Base-by-base conservation (phyloP, 1,284 basidiomycete genomes). In the Chalciporus sp. region DNA sequence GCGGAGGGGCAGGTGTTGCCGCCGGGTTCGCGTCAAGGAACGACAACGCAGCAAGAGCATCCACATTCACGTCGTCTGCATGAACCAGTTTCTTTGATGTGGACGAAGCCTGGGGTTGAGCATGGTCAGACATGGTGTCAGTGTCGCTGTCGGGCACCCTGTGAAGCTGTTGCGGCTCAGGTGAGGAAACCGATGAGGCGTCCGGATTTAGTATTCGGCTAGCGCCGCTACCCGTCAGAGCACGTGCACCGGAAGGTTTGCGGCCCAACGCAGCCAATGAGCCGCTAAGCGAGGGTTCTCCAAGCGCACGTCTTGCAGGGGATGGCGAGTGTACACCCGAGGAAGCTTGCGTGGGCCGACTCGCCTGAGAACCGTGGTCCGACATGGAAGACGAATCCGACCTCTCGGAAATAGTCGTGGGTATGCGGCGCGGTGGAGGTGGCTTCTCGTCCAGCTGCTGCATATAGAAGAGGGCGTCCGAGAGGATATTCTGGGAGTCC, bases 211-310 rank as follows among this genome's bases (percentile, higher is more conserved):
- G 59, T 37, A 48, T 59, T 70, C 70, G 70, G 67, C 62, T 73
- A 58, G 58, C 49, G 48, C 66, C 74, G 65, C 49, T 55, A 55
- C 51, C 51, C 41, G 81, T 76, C 51, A 80, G 85, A 46, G 88
- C 91, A 83, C 92, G 88, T 82, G 92, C 92, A 39, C 92, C 92
- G 42, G 90, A 90, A 16, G 92, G 92, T 68, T 87, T 88, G 64
- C 87, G 80, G 63, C 86, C 85, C 42, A 89, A 64, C 29, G 68
- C 71, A 63, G 74, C 67, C 60, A 77, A 74, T 40, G 69, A 66
- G 23, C 71, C 54, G 42, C 53, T 52, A 66, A 64, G 56, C 56
- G 58, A 64, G 0, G 55, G 57, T 16, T 66, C 68, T 43, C 57
- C 58, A 16, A 74, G 71, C 39, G 66, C 69, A 50, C 76, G 73